phyloP scores from a whole-genome alignment of 345 rosid genomes.

The Dimocarpus longan region DNA sequence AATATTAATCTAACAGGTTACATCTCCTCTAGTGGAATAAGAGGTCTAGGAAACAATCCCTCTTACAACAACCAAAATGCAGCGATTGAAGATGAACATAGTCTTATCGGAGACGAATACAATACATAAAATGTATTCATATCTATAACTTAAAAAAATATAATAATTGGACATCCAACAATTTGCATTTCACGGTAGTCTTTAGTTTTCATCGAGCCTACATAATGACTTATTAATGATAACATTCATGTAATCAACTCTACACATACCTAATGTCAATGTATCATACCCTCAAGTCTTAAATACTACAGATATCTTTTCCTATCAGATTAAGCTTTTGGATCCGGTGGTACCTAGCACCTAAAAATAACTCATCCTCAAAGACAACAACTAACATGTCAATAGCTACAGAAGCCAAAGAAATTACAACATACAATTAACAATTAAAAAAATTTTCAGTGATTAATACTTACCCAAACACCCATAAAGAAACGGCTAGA shows the following conservation, averaged over 20 bases:
- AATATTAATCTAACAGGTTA: too few relatives aligned
- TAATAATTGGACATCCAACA: too few relatives aligned
- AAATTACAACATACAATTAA: not conserved
- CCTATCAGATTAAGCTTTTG: too few relatives aligned
- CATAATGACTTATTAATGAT: not conserved
- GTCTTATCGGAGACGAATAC: not conserved
- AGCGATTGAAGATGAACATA: not conserved
- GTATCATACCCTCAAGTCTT: too few relatives aligned
- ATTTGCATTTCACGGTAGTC: not conserved
- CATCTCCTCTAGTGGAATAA: not conserved
- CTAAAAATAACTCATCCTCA: not conserved
- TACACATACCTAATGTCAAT: not conserved
- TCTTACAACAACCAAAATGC: not conserved
- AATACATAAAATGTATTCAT: too few relatives aligned
- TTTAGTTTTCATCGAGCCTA: not conserved
- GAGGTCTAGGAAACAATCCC: not conserved
- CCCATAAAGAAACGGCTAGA: conserved; percentile 93
- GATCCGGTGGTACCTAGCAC: too few relatives aligned
- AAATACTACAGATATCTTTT: too few relatives aligned
- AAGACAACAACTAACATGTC: not conserved
- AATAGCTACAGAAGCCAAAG: not conserved
- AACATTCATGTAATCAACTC: not conserved
- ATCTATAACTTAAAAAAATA: not conserved
- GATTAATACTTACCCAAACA: conserved; percentile 64
- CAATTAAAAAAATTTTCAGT: not conserved